phyloP scores from a whole-genome alignment of 441 rosid species.

The Rhodomyrtus psidioides region DNA sequence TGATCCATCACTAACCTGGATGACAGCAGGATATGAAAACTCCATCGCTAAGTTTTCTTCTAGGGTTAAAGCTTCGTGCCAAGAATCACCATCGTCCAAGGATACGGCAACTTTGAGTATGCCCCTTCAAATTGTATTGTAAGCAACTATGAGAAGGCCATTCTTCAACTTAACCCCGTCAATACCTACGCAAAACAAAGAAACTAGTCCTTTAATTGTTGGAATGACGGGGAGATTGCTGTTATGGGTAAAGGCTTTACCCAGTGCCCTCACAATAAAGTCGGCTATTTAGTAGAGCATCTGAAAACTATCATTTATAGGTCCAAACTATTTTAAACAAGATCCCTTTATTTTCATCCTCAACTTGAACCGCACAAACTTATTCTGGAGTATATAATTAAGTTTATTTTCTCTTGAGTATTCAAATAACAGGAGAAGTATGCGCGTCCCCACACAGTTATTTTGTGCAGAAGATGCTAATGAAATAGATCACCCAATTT shows the following conservation, averaged over 20 bases:
- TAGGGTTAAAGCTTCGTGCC: constrained; percentile 56
- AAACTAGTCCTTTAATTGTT: background rate
- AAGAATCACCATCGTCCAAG: constrained; percentile 68
- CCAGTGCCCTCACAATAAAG: background rate
- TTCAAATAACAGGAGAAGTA: background rate
- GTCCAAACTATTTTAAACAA: background rate
- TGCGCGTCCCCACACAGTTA: background rate
- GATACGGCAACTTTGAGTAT: constrained; percentile 72
- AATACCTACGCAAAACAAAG: constrained; percentile 32
- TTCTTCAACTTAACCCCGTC: constrained; percentile 74
- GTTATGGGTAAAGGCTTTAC: background rate
- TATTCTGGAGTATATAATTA: background rate
- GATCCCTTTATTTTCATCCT: background rate
- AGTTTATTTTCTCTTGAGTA: background rate
- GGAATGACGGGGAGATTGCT: background rate
- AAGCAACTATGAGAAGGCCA: constrained; percentile 63
- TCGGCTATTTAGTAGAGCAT: background rate
- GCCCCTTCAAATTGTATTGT: constrained; percentile 72
- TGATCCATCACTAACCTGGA: constrained; percentile 57
- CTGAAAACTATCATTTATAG: background rate
- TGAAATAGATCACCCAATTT: background rate
- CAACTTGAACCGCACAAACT: background rate
- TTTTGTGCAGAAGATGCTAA: background rate
- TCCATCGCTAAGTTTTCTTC: constrained; percentile 61
- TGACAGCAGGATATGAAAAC: constrained; percentile 84